Percentiles rank a stretch among this genome's conserved stretches.
These are phyloP conservation scores for Pittosporum tobira DNA, from an alignment of 129 eudicot genomes.

Conservation along the genomic window DNA sequence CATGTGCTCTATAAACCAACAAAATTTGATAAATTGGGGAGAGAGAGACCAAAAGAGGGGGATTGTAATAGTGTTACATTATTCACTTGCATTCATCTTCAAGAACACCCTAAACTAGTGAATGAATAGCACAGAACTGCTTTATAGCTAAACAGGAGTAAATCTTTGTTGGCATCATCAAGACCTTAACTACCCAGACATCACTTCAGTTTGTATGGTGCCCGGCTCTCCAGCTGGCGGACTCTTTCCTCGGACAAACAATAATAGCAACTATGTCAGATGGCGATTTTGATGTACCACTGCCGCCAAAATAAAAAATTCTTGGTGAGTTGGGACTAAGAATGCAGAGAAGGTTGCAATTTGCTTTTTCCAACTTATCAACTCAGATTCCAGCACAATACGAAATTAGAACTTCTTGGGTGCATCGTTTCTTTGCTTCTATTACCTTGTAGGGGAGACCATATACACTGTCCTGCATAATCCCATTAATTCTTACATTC, in stretches of 20 bases:
- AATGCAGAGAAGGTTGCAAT: slow-evolving; percentile 44
- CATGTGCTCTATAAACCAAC: slow-evolving; percentile 10
- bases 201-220: slow-evolving; percentile 66
- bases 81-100: slow-evolving; percentile 11
- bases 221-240: slow-evolving; percentile 60
- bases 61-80: slow-evolving; percentile 7
- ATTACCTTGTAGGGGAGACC: slow-evolving; percentile 53
- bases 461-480: slow-evolving; percentile 70
- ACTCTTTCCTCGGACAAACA: slow-evolving; percentile 73
- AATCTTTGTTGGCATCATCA: slow-evolving; percentile 58
- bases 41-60: background rate
- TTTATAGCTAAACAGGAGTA: slow-evolving; percentile 30
- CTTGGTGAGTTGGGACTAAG: slow-evolving; percentile 56
- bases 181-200: slow-evolving; percentile 57
- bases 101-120: background rate
- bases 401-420: slow-evolving; percentile 73
- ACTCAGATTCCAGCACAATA: slow-evolving; percentile 61
- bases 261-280: slow-evolving; percentile 59
- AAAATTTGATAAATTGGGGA: background rate
- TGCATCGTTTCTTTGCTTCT: slow-evolving; percentile 67
- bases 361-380: slow-evolving; percentile 63
- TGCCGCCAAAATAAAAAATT: too few relatives aligned
- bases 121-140: background rate
- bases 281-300: slow-evolving; percentile 33
- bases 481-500: background rate